Conservation (phyloP, 2,329 filamentous ascomycete genomes). For the Cercospora janseana region DNA sequence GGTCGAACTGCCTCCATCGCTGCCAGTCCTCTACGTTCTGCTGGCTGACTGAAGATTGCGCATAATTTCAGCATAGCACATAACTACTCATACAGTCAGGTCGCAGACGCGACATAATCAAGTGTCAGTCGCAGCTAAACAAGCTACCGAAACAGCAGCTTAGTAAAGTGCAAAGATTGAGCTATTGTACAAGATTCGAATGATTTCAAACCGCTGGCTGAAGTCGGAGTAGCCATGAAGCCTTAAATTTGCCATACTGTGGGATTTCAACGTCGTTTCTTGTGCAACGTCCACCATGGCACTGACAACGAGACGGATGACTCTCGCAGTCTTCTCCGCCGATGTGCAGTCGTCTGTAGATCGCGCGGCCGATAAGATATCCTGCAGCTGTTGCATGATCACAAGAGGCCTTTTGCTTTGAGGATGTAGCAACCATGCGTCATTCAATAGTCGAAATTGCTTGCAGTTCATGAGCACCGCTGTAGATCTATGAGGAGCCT, state of each 20-base stretch:
- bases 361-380: not conserved
- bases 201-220: conserved; percentile 23
- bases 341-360: not conserved
- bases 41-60: too few relatives aligned
- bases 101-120: too few relatives aligned
- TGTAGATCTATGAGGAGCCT: conserved; percentile 20
- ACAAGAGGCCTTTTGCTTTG: conserved; percentile 8
- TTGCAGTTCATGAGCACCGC: conserved; percentile 14
- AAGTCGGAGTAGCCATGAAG: conserved; percentile 24
- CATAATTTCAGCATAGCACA: too few relatives aligned
- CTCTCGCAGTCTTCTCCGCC: not conserved
- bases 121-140: too few relatives aligned
- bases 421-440: conserved; percentile 15
- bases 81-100: too few relatives aligned
- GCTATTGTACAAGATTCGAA: conserved; percentile 7
- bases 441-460: conserved; percentile 13
- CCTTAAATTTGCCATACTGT: conserved; percentile 23
- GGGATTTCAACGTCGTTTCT: conserved; percentile 9
- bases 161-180: not conserved
- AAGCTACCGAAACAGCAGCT: too few relatives aligned
- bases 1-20: too few relatives aligned
- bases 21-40: too few relatives aligned
- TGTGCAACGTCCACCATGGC: conserved; percentile 14
- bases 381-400: conserved; percentile 11
- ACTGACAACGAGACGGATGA: conserved; percentile 9